Evolutionary conservation across 164 flowering plant genomes (phyloP), one percentile per base, ranked within the genome.

Genomic region (Liquidambar formosana): DNA sequence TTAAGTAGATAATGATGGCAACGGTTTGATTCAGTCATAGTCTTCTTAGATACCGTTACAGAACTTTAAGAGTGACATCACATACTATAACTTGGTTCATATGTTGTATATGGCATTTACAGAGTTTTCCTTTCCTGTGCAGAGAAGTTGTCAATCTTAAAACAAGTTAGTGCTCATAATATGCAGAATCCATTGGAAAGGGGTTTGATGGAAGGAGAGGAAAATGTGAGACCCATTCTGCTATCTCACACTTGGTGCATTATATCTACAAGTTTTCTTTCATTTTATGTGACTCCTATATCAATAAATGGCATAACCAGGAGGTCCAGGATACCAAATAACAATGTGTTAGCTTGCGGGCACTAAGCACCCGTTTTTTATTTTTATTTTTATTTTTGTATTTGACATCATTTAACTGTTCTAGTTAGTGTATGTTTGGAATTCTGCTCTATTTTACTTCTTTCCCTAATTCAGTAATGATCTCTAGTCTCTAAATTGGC

Each of bases 191-290:
- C 57, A 33, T 57, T 27, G 26, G 84, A 69, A 28, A 61, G 57
- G 52, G 76, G 68, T 64, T 59, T 33, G 5, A 43, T 52, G 26
- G 88, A 78, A 65, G 88, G 70, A 54, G 86, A 80, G 23, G 89
- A 83, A 80, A 74, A 78, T 60, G 97, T 92, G 71, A 83, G 89
- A 61, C n/a, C 12, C 68, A 16, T 52, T 33, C 25, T 59, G 43
- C 25, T 58, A 28, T 10, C 19, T 57, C 1, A 0, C 61, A 43
- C 19, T 56, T 57, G 12, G 47, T 27, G 41, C 41, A 33, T 33
- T 54, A 4, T 49, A 14, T 54, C 22, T 9, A 11, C 11, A 60
- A n/a, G 9, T 5, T 3, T 11, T 12, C 4, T 13, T 14, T 26
- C 46, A 8, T 28, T 41, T 60, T 33, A 22, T 60, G 45, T 22